These are phyloP conservation scores for Pachyrhizus erosus DNA, from an alignment of 306 rosid genomes.

Conservation along the genomic window DNA sequence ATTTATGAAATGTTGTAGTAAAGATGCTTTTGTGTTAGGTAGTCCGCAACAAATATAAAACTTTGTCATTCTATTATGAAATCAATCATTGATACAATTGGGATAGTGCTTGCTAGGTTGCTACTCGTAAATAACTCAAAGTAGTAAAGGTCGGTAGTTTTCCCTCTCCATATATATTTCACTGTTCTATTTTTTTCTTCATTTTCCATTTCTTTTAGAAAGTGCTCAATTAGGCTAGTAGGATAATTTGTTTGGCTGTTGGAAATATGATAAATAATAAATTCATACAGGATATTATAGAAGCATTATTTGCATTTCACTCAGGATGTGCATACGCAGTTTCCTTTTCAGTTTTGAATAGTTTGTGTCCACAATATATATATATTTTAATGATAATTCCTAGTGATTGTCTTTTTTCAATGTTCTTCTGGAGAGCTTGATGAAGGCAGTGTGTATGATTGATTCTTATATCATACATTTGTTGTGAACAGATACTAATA, in stretches of 20 bases:
- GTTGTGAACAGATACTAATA: slow-evolving; percentile 18
- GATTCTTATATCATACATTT: slow-evolving; percentile 31
- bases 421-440: slow-evolving; percentile 19
- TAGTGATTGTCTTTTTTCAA: neutral
- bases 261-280: neutral
- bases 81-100: slow-evolving; percentile 2
- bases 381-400: neutral
- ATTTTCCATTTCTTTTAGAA: slow-evolving; percentile 14
- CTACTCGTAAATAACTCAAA: neutral
- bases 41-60: neutral
- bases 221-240: neutral
- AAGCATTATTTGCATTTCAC: neutral
- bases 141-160: neutral
- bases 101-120: neutral
- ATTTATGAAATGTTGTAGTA: neutral
- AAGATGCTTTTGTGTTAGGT: neutral
- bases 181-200: slow-evolving; percentile 8
- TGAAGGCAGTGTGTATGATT: slow-evolving; percentile 7
- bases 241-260: slow-evolving; percentile 18
- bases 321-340: neutral
- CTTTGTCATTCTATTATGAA: neutral
- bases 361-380: slow-evolving; percentile 1
- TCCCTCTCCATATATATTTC: slow-evolving; percentile 3
- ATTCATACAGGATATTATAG: neutral
- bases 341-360: neutral